Evolutionary conservation across 108 stramenopile genomes (phyloP).

Genomic region (Skeletonema potamos): DNA sequence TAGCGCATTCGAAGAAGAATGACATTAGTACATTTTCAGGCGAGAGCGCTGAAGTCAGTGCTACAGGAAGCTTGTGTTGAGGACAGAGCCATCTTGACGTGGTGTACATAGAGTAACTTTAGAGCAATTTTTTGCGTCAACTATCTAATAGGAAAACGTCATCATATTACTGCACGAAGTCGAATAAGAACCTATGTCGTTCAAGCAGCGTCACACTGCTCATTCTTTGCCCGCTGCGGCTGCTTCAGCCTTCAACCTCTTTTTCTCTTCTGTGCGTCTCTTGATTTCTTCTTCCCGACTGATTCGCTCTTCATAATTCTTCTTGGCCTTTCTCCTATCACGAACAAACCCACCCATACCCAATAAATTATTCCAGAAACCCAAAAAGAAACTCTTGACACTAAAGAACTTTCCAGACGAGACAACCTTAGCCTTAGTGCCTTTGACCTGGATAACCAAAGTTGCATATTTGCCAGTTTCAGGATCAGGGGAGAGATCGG

Average conservation of each 20-base stretch:
- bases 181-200: background rate
- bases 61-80: background rate
- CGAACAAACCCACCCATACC: constrained; percentile 88
- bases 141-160: too few species aligned
- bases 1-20: background rate
- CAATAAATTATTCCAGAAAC: constrained; percentile 84
- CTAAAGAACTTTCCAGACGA: constrained; percentile 77
- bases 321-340: constrained; percentile 56
- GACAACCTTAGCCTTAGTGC: constrained; percentile 54
- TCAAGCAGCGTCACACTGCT: background rate
- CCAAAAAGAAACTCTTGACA: constrained; percentile 70
- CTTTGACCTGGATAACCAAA: constrained; percentile 64
- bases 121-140: background rate
- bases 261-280: constrained; percentile 59
- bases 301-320: constrained; percentile 76
- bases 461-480: constrained; percentile 40
- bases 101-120: background rate
- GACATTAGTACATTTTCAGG: background rate
- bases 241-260: constrained; percentile 31
- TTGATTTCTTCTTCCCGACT: constrained; percentile 69
- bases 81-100: background rate
- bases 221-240: background rate
- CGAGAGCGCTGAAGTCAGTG: background rate
- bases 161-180: too few species aligned
- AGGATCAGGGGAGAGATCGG: constrained; percentile 30